Percentiles rank a stretch among this genome's conserved stretches.
Conservation (phyloP, 2,329 filamentous ascomycete genomes). For the Colletotrichum magnum region DNA sequence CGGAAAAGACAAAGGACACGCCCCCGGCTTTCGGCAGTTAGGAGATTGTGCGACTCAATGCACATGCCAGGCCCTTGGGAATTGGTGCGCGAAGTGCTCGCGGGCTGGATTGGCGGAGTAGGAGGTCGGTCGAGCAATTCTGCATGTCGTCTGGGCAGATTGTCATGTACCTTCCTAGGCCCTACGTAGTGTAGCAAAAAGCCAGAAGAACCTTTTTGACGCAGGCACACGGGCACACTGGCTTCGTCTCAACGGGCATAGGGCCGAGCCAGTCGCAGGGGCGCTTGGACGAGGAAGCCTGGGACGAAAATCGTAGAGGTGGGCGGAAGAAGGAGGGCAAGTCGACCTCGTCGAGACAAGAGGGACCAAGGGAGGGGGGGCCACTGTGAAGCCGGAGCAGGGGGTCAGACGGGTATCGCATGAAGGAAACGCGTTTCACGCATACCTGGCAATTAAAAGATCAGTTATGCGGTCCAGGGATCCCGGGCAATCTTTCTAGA, state of each 20-base stretch:
- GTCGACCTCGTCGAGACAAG: slow-evolving; percentile 37
- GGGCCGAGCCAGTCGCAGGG: slow-evolving; percentile 35
- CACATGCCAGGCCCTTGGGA: slow-evolving; percentile 25
- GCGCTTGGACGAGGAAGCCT: slow-evolving; percentile 26
- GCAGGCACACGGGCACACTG: not conserved
- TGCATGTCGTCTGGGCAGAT: not conserved
- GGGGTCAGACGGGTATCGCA: slow-evolving; percentile 53
- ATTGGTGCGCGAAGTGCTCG: not conserved
- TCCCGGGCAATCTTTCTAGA: slow-evolving; percentile 53
- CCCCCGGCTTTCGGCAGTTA: slow-evolving; percentile 24
- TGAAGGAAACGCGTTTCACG: slow-evolving; percentile 61
- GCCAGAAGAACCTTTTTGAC: too few relatives aligned
- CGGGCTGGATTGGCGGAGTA: too few relatives aligned
- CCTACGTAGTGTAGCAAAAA: too few relatives aligned
- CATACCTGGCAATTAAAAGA: slow-evolving; percentile 63
- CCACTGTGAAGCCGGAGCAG: slow-evolving; percentile 31
- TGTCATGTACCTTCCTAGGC: not conserved
- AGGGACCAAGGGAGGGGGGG: slow-evolving; percentile 27
- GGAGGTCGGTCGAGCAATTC: not conserved
- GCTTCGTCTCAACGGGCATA: slow-evolving; percentile 26
- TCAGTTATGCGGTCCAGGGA: slow-evolving; percentile 58
- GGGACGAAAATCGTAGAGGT: slow-evolving; percentile 27
- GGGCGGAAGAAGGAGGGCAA: slow-evolving; percentile 20
- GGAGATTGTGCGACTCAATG: slow-evolving; percentile 34
- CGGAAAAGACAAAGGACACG: not conserved